Conservation (phyloP, 129 eudicot genomes). For the Flaveria sonorensis region DNA sequence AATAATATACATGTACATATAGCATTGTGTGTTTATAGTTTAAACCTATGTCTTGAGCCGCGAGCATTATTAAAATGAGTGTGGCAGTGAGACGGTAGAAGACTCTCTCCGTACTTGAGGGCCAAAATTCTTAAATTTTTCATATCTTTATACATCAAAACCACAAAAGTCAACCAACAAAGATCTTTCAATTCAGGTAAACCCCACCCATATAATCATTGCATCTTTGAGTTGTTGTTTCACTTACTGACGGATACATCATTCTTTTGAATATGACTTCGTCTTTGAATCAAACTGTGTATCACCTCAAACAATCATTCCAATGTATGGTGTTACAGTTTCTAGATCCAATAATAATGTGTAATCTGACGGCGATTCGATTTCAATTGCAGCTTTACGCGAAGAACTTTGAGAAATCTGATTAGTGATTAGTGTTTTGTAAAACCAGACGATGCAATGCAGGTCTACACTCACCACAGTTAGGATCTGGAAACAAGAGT, state of each 20-base stretch:
- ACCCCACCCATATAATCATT: neutral
- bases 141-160: too few species aligned
- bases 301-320: too few species aligned
- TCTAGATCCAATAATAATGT: too few species aligned
- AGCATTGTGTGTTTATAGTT: neutral
- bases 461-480: constrained; percentile 34
- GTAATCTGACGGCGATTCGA: too few species aligned
- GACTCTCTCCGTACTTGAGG: constrained; percentile 29
- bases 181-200: constrained; percentile 7
- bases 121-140: too few species aligned
- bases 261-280: neutral
- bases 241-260: neutral
- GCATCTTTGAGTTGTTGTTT: constrained; percentile 1
- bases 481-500: constrained; percentile 44
- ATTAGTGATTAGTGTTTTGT: neutral
- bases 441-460: constrained; percentile 34
- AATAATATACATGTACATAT: neutral
- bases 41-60: neutral
- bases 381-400: too few species aligned
- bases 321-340: too few species aligned
- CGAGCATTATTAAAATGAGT: neutral
- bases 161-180: neutral
- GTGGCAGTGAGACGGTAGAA: constrained; percentile 13
- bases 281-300: neutral
- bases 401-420: too few species aligned